These are phyloP conservation scores for Cutaneotrichosporon arboriforme DNA, from an alignment of 1,284 basidiomycete genomes.

Conservation along the genomic window DNA sequence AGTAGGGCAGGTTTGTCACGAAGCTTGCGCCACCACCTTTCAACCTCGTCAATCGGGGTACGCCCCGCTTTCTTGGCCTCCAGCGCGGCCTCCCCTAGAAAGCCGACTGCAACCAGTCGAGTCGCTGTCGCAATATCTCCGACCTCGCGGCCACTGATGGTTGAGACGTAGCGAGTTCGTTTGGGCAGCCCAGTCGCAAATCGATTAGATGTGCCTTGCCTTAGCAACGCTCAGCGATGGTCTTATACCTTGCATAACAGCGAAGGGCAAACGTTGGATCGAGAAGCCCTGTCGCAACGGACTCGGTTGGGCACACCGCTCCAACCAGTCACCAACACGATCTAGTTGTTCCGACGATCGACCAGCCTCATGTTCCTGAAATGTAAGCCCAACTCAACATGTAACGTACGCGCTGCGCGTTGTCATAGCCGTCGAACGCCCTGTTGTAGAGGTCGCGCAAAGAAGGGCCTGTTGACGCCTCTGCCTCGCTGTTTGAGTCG, in stretches of 20 bases:
- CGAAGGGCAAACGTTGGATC: constrained; percentile 29
- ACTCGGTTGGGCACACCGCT: constrained; percentile 17
- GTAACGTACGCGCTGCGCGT: constrained; percentile 20
- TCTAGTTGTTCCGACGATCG: constrained; percentile 30
- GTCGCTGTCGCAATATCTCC: constrained; percentile 25
- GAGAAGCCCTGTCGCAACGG: constrained; percentile 16
- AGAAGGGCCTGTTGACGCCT: constrained; percentile 7
- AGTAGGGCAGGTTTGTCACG: constrained; percentile 22
- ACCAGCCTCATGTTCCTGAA: constrained; percentile 25
- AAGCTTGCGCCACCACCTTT: constrained; percentile 26
- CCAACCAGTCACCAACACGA: constrained; percentile 36
- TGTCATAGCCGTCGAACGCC: constrained; percentile 14
- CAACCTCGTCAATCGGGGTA: constrained; percentile 36
- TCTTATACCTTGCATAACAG: constrained; percentile 31
- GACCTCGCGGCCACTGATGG: constrained; percentile 27
- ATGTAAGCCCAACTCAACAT: neutral
- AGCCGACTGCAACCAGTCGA: constrained; percentile 25
- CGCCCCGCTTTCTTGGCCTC: constrained; percentile 28
- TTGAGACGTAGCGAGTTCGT: neutral
- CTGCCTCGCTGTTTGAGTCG: constrained; percentile 16
- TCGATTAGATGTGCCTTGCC: too few relatives aligned
- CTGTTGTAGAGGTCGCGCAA: constrained; percentile 23
- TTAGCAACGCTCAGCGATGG: too few relatives aligned
- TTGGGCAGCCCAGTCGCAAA: too few relatives aligned
- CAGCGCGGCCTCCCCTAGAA: constrained; percentile 26